A percentile compares a stretch with the other conserved stretches of the same genome.
These are phyloP conservation scores for Neurospora sp. DNA, from an alignment of 495 filamentous ascomycete genomes.

Conservation along the genomic window DNA sequence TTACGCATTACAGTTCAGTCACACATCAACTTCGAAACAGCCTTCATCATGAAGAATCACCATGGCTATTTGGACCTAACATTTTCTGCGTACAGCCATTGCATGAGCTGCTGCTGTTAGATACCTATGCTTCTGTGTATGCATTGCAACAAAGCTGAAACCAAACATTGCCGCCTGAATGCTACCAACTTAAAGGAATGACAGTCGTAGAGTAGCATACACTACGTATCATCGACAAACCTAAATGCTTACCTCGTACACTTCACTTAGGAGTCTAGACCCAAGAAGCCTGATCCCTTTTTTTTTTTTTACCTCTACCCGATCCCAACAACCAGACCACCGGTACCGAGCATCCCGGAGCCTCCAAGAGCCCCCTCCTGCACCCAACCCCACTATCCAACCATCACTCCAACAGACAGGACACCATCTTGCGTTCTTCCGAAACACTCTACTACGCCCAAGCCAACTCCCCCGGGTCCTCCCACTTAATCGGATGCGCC, in stretches of 20 bases:
- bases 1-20: not conserved
- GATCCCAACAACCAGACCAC: not conserved
- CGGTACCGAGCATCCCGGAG: not conserved
- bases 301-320: not conserved
- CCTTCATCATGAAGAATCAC: not conserved
- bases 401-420: not conserved
- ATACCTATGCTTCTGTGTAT: not conserved
- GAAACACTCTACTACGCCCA: slow-evolving; percentile 1
- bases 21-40: not conserved
- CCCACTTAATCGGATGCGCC: slow-evolving; percentile 81
- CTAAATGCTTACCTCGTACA: not conserved
- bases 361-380: not conserved
- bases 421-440: not conserved
- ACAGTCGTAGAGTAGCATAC: not conserved
- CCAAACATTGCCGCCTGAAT: not conserved
- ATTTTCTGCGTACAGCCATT: not conserved
- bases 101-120: not conserved
- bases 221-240: not conserved
- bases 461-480: slow-evolving; percentile 30
- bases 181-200: not conserved
- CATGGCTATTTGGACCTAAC: not conserved
- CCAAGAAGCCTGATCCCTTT: not conserved
- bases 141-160: not conserved
- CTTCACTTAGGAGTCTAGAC: not conserved
- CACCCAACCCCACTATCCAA: not conserved